phyloP scores from a whole-genome alignment of 257 asterid genomes.

The Solanum ossicruentum region DNA sequence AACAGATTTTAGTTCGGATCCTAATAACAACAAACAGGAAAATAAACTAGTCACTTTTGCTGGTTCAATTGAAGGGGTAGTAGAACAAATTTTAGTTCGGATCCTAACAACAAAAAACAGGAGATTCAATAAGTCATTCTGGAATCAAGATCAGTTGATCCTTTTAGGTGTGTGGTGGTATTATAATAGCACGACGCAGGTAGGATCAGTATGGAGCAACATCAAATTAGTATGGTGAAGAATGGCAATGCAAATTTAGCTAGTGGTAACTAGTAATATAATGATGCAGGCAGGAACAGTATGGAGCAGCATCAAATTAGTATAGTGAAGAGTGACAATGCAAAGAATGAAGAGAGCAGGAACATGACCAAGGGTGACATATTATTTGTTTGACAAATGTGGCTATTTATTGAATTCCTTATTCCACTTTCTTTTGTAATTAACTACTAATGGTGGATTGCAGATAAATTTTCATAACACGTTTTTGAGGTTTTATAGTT shows the following conservation, averaged over 20 bases:
- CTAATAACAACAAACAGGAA: neutral
- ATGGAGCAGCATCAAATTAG: neutral
- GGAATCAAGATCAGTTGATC: neutral
- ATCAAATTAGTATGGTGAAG: neutral
- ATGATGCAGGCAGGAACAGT: neutral
- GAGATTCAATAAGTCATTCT: neutral
- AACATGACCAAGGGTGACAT: neutral
- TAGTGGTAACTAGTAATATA: neutral
- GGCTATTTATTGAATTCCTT: neutral
- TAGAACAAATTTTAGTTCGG: neutral
- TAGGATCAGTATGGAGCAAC: neutral
- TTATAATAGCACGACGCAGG: neutral
- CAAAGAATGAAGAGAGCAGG: neutral
- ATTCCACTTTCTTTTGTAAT: neutral
- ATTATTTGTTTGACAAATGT: neutral
- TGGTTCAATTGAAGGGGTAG: neutral
- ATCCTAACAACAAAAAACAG: neutral
- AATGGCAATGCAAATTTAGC: neutral
- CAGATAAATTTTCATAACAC: neutral
- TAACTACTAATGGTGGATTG: neutral
- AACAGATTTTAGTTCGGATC: neutral
- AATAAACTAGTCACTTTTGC: neutral
- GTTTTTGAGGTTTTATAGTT: neutral
- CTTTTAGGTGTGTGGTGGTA: neutral
- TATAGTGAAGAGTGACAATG: neutral